Evolutionary conservation across 2,329 filamentous ascomycete genomes (phyloP), one percentile per base, ranked within the genome.

Genomic region (Diaporthe ampelina): DNA sequence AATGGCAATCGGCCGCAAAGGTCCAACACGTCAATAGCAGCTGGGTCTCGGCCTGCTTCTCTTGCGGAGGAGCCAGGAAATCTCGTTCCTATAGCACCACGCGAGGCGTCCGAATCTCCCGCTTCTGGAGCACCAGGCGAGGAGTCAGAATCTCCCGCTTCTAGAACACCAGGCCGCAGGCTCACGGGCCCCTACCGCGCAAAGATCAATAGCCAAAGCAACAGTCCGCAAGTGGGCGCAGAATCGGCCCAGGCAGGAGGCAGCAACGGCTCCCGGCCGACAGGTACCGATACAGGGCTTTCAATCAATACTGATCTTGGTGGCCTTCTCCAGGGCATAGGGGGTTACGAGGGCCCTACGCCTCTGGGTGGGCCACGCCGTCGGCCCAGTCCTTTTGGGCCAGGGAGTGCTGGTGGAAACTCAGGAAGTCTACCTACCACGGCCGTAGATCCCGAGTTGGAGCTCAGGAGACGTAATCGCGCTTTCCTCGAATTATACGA

Each of bases 401-500:
- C 15, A 1, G n/a, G 32, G 8, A 52, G n/a, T 32, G 32, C 48
- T 11, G n/a, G 15, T 40, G 48, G 4, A 6, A 21, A 29, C n/a
- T 5, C 17, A 48, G 59, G n/a, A 9, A 21, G 13, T 26, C 24
- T 68, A 26, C 45, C 29, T 19, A 13, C 37, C 10, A 10, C 37
- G 37, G 40, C 15, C 40, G 40, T 43, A 43, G 29, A 52, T 29
- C 45, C 61, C 19, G 45, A 48, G 7, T 37, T 6, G 21, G 63
- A 54, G 32, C 21, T 21, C n/a, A 10, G 1, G 13, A 54, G 48
- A 52, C 63, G 63, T 2, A 68, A 68, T 13, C 29, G 11, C 9
- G 45, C 63, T 11, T 54, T 68, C n/a, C 1, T 68, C n/a, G n/a
- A 10, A 13, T 21, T 68, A 40, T 68, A 37, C 32, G 45, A 68